phyloP scores from a whole-genome alignment of 1,139 yeast species.

The Protomyces lactucae-debilis region DNA sequence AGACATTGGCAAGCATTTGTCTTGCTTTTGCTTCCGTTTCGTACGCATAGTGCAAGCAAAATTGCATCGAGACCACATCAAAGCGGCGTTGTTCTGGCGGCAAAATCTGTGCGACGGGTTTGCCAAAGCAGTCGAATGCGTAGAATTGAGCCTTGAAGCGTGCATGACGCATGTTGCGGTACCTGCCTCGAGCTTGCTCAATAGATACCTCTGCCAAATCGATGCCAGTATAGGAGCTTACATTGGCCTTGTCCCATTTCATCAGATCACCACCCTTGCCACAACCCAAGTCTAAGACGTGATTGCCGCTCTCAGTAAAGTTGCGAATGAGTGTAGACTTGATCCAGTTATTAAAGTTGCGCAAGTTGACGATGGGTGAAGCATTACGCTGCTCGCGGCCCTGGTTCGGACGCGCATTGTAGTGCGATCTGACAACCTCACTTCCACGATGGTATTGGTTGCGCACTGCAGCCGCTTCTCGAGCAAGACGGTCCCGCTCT shows the following conservation, averaged over 20 bases:
- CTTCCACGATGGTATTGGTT: slow-evolving; percentile 20
- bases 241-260: slow-evolving; percentile 73
- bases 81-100: slow-evolving; percentile 46
- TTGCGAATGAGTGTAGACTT: slow-evolving; percentile 80
- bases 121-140: slow-evolving; percentile 86
- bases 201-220: slow-evolving; percentile 89
- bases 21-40: slow-evolving; percentile 77
- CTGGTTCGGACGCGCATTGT: slow-evolving; percentile 76
- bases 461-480: slow-evolving; percentile 16
- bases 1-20: slow-evolving; percentile 64
- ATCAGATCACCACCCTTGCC: slow-evolving; percentile 97
- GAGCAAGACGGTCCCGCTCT: slow-evolving; percentile 19
- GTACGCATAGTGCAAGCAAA: slow-evolving; percentile 91
- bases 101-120: slow-evolving; percentile 64
- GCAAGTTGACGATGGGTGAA: slow-evolving; percentile 78
- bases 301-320: slow-evolving; percentile 50
- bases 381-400: slow-evolving; percentile 59
- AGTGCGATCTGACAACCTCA: slow-evolving; percentile 68
- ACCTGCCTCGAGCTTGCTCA: slow-evolving; percentile 76
- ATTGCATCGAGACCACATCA: slow-evolving; percentile 83
- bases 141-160: slow-evolving; percentile 68
- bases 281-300: slow-evolving; percentile 82
- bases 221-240: slow-evolving; percentile 77
- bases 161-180: slow-evolving; percentile 50
- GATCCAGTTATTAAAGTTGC: slow-evolving; percentile 87